Evolutionary conservation across 2,329 filamentous ascomycete species (phyloP), one percentile per base, ranked within the genome.

Genomic region (Trichoderma breve): DNA sequence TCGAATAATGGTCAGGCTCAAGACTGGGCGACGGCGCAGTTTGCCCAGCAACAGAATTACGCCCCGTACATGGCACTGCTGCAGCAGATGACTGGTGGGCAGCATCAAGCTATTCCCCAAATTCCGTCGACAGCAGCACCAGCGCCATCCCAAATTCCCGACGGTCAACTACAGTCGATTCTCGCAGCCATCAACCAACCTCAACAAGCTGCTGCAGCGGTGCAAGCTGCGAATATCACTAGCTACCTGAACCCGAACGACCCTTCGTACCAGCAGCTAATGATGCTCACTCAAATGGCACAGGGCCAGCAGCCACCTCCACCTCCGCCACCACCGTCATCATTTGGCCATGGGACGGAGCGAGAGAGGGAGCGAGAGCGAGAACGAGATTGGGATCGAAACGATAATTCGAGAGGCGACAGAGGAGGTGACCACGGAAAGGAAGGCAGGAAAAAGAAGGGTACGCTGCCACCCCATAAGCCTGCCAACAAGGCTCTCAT

Each of bases 401-500:
- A 77, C 12, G 77, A 82, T 3, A 78, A 80, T 32, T 74, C 80
- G 53, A 73, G 80, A 14, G 43, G 43, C n/a, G 43, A 51, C 8
- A 51, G 43, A 51, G 43, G 43, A 5, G 76, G 80, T 47, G 79
- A 81, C 30, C 76, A 78, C 21, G 75, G 80, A 21, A 84, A 83
- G 73, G 81, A 83, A 4, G 77, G 77, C 64, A 79, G 81, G 70
- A 84, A 82, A 72, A 84, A 82, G 74, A 82, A 81, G 77, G 79
- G 78, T 36, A 83, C 81, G 15, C 79, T 83, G 39, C 80, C 81
- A 32, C 81, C 80, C 9, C 83, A 85, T 72, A 82, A 84, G 71
- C 82, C 83, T 21, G 82, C 80, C 73, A 89, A 91, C 76, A 87
- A 85, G 72, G 85, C 86, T 15, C 83, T 90, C 15, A 89, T 90